phyloP scores from a whole-genome alignment of 1,139 yeast species.

The Kodamaea anthophila region DNA sequence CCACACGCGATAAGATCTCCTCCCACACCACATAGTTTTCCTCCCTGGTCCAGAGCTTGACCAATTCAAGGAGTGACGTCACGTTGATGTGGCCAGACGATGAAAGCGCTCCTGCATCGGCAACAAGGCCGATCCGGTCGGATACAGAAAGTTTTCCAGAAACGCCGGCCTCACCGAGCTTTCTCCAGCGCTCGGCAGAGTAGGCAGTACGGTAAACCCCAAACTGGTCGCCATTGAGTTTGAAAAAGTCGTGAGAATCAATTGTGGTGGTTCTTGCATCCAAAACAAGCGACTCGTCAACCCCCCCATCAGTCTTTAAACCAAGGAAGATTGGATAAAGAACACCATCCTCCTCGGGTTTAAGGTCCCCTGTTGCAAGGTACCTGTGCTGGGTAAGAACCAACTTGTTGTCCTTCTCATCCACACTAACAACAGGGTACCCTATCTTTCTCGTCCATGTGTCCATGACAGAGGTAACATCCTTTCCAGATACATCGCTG shows the following conservation, averaged over 20 bases:
- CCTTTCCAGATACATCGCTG: conserved; percentile 18
- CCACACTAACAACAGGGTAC: conserved; percentile 20
- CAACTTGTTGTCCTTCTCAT: conserved; percentile 15
- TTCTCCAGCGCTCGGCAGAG: conserved; percentile 65
- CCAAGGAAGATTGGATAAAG: conserved; percentile 83
- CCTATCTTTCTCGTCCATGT: conserved; percentile 24
- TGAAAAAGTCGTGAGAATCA: conserved; percentile 47
- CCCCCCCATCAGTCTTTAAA: conserved; percentile 59
- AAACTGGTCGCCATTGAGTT: conserved; percentile 75
- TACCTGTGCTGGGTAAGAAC: conserved; percentile 49
- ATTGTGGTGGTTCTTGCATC: conserved; percentile 48
- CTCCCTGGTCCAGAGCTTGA: conserved; percentile 65
- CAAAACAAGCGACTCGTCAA: conserved; percentile 50
- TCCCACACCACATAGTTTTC: conserved; percentile 74
- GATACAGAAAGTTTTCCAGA: conserved; percentile 66
- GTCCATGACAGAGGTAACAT: conserved; percentile 21
- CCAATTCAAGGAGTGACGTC: conserved; percentile 55
- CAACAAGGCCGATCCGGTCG: conserved; percentile 81
- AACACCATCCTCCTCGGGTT: conserved; percentile 39
- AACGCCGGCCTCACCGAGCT: conserved; percentile 65
- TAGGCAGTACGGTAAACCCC: conserved; percentile 83
- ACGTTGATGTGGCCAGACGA: conserved; percentile 70
- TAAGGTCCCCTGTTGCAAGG: conserved; percentile 50
- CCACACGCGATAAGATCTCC: conserved; percentile 52
- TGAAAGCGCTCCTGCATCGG: conserved; percentile 73